phyloP scores from a whole-genome alignment of 129 eudicot species.

The Daucus carota region DH1_v3.0 NC_030385.2:31524001-31524500 shows the following conservation, averaged over 20 bases:
- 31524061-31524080: conserved; percentile 57
- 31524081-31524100: conserved; percentile 50
- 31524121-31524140: conserved; percentile 21
- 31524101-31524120: conserved; percentile 28
- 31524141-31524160: conserved; percentile 21
- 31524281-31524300: conserved; percentile 25
- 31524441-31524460: conserved; percentile 21
- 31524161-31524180: conserved; percentile 16
- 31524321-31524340: conserved; percentile 12
- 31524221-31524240: conserved; percentile 14
- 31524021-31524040: conserved; percentile 9
- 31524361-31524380: conserved; percentile 13
- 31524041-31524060: conserved; percentile 39
- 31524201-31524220: conserved; percentile 11
- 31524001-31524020: conserved; percentile 1
- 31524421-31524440: conserved; percentile 8
- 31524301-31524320: conserved; percentile 8
- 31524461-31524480: not conserved
- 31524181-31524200: conserved; percentile 17
- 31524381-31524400: conserved; percentile 10
- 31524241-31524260: conserved; percentile 13
- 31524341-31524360: conserved; percentile 7
- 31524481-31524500: conserved; percentile 33
- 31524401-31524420: conserved; percentile 18
- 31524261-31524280: conserved; percentile 11